phyloP scores from a whole-genome alignment of 441 rosid genomes.

The Populus hybrid region DNA sequence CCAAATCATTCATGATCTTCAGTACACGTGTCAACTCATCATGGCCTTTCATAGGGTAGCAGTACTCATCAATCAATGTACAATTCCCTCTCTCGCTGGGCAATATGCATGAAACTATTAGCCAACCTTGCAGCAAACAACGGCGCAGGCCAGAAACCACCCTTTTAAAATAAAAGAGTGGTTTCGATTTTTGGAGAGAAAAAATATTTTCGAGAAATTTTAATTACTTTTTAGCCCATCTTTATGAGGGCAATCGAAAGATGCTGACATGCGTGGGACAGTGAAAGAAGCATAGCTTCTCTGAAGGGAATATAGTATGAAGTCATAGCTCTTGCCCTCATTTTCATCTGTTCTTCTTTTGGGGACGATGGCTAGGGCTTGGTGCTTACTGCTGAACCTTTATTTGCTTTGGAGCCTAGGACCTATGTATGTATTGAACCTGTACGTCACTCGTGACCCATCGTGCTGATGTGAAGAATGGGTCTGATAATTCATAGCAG shows the following conservation, averaged over 20 bases:
- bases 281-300: not conserved
- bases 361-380: not conserved
- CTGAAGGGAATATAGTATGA: not conserved
- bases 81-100: not conserved
- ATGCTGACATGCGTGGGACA: not conserved
- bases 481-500: not conserved
- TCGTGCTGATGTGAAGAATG: not conserved
- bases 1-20: not conserved
- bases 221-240: not conserved
- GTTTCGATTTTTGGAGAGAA: slow-evolving; percentile 7
- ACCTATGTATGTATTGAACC: not conserved
- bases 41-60: not conserved
- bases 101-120: no score
- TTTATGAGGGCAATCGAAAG: slow-evolving; percentile 9
- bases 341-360: not conserved
- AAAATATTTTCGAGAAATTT: no score
- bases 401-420: not conserved
- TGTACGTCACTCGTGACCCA: not conserved
- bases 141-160: slow-evolving; percentile 31
- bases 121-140: slow-evolving; percentile 17
- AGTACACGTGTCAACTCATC: slow-evolving; percentile 20
- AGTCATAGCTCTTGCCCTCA: not conserved
- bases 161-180: not conserved
- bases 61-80: not conserved
- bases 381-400: not conserved